These are phyloP conservation scores for Alternaria viburni DNA, from an alignment of 2,329 filamentous ascomycete genomes.

Conservation along the genomic window DNA sequence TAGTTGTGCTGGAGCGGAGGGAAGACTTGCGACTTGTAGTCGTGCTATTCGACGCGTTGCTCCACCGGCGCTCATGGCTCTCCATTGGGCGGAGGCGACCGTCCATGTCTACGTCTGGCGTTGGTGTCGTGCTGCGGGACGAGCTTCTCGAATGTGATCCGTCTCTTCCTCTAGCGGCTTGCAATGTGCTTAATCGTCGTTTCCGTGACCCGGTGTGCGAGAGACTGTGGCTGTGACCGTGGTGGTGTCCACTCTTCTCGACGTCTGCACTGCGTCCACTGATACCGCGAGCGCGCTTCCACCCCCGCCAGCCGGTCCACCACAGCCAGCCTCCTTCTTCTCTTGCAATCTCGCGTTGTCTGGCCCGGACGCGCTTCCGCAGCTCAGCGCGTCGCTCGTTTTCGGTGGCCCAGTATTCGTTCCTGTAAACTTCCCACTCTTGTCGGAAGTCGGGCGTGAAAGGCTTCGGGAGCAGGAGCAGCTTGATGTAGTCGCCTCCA, in stretches of 20 bases:
- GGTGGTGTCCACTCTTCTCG: constrained; percentile 36
- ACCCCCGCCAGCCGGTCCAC: constrained; percentile 79
- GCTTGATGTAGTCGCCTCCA: constrained; percentile 89
- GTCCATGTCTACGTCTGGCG: constrained; percentile 41
- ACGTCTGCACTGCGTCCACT: constrained; percentile 33
- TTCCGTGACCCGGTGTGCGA: constrained; percentile 30
- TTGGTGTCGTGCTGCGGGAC: constrained; percentile 40
- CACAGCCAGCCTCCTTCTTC: constrained; percentile 77
- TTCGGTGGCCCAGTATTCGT: constrained; percentile 96
- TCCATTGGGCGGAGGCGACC: constrained; percentile 30
- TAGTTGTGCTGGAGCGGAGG: constrained; percentile 28
- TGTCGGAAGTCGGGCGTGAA: constrained; percentile 94
- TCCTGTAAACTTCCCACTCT: constrained; percentile 94
- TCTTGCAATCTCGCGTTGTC: constrained; percentile 71
- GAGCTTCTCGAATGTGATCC: constrained; percentile 41
- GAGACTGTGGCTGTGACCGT: constrained; percentile 15
- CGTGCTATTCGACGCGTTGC: constrained; percentile 40
- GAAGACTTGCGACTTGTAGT: constrained; percentile 20
- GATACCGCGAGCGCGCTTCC: constrained; percentile 47
- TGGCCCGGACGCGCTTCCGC: constrained; percentile 71
- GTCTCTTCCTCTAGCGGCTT: constrained; percentile 28
- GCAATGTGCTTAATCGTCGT: constrained; percentile 36
- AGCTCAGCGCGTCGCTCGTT: constrained; percentile 84
- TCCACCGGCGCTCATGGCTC: constrained; percentile 39
- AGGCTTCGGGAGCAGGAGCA: constrained; percentile 88